A percentile compares a stretch with the other conserved stretches of the same genome.
Conservation (phyloP, 176 grass and related monocot species). For the Rhynchospora tenuis region DNA sequence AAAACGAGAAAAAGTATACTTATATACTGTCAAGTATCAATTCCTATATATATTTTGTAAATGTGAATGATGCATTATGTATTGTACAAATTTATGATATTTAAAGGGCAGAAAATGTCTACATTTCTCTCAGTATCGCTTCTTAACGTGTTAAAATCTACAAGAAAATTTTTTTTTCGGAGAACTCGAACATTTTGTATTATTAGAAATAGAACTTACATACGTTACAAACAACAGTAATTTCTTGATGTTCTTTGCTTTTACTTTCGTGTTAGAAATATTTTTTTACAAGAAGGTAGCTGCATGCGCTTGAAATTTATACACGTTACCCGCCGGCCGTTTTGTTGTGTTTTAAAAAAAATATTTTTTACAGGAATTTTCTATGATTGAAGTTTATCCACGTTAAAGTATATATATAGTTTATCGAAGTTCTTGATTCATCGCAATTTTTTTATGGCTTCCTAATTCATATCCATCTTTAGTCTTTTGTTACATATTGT, state of each 20-base stretch:
- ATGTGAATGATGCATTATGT: constrained; percentile 5
- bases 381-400: too few relatives aligned
- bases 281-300: background rate
- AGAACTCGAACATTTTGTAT: background rate
- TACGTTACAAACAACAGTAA: background rate
- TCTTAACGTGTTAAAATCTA: background rate
- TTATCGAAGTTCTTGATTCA: too few relatives aligned
- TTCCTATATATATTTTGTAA: background rate
- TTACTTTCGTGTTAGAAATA: background rate
- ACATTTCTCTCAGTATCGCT: background rate
- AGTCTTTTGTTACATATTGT: background rate
- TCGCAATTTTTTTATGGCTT: too few relatives aligned
- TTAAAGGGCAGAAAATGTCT: background rate
- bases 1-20: too few relatives aligned
- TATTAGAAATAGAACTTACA: background rate
- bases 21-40: too few relatives aligned
- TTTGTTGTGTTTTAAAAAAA: too few relatives aligned
- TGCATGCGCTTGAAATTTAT: background rate
- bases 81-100: background rate
- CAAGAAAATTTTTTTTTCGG: background rate
- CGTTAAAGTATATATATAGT: too few relatives aligned
- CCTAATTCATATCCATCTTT: background rate
- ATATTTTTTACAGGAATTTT: too few relatives aligned
- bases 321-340: background rate
- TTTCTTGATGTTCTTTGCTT: background rate